Conservation (phyloP, 2,329 filamentous ascomycete genomes). For the Chaetomium olivaceum region DNA sequence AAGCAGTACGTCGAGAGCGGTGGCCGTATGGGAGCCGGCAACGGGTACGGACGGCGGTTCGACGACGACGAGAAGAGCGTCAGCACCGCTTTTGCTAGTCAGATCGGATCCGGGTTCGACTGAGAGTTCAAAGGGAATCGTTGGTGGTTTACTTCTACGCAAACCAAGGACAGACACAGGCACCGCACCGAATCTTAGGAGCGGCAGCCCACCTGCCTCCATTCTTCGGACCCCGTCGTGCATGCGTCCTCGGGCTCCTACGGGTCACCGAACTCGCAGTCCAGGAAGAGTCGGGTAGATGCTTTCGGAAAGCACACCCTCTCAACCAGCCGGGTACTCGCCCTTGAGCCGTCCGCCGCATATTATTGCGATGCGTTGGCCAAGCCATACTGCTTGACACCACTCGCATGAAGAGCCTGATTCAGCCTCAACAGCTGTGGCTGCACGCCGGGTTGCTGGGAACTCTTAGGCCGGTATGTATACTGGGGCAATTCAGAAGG, state of each 20-base stretch:
- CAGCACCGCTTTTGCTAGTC: conserved; percentile 94
- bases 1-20: conserved; percentile 92
- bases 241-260: conserved; percentile 15
- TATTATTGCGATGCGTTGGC: conserved; percentile 10
- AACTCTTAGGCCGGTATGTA: conserved; percentile 27
- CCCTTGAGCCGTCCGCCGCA: not conserved
- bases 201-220: conserved; percentile 17
- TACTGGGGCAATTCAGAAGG: conserved; percentile 5
- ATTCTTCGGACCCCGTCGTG: conserved; percentile 21
- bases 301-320: conserved; percentile 6
- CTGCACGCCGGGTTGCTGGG: conserved; percentile 19
- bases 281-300: conserved; percentile 12
- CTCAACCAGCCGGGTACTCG: not conserved
- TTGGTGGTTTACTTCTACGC: conserved; percentile 24
- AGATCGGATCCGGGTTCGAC: conserved; percentile 66
- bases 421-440: conserved; percentile 14
- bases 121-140: conserved; percentile 39
- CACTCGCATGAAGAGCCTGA: conserved; percentile 12
- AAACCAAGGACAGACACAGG: conserved; percentile 22
- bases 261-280: not conserved
- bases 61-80: conserved; percentile 97
- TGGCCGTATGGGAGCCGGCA: conserved; percentile 65
- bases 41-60: conserved; percentile 68
- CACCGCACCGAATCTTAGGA: conserved; percentile 8
- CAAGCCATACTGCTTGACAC: conserved; percentile 8